phyloP scores from a whole-genome alignment of 768 basidiomycete genomes.

The Goffeauzyma gilvescens region DNA sequence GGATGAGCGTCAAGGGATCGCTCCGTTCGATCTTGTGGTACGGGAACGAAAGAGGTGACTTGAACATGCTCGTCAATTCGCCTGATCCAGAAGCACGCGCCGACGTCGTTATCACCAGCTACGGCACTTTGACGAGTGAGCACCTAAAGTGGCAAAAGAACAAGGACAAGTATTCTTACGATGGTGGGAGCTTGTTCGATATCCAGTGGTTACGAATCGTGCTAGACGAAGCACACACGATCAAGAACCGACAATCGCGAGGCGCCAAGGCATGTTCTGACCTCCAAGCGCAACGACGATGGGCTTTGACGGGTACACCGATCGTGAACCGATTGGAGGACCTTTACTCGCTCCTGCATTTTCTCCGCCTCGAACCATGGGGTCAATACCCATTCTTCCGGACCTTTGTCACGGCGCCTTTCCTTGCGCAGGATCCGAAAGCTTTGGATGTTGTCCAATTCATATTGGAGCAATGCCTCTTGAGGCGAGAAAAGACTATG shows the following conservation, averaged over 20 bases:
- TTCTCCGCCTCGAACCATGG: slow-evolving; percentile 33
- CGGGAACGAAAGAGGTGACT: slow-evolving; percentile 60
- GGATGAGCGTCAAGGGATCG: slow-evolving; percentile 55
- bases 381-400: slow-evolving; percentile 47
- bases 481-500: slow-evolving; percentile 87
- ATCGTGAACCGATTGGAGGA: slow-evolving; percentile 89
- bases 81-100: slow-evolving; percentile 42
- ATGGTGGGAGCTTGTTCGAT: slow-evolving; percentile 33
- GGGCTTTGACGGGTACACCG: slow-evolving; percentile 90
- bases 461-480: slow-evolving; percentile 66
- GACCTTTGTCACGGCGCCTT: slow-evolving; percentile 73
- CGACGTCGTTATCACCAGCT: slow-evolving; percentile 75
- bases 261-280: slow-evolving; percentile 50
- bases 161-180: slow-evolving; percentile 50
- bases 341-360: slow-evolving; percentile 51
- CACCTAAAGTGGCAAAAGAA: slow-evolving; percentile 35
- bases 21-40: slow-evolving; percentile 63
- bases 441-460: slow-evolving; percentile 90
- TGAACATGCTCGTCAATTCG: slow-evolving; percentile 40
- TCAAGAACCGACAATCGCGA: slow-evolving; percentile 53
- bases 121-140: slow-evolving; percentile 78
- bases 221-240: slow-evolving; percentile 85
- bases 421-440: slow-evolving; percentile 73
- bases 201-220: slow-evolving; percentile 62
- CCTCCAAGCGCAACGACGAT: slow-evolving; percentile 54